Evolutionary conservation across 129 eudicot species (phyloP), one percentile per base, ranked within the genome.

Genomic region (Lactuca sativa): DNA sequence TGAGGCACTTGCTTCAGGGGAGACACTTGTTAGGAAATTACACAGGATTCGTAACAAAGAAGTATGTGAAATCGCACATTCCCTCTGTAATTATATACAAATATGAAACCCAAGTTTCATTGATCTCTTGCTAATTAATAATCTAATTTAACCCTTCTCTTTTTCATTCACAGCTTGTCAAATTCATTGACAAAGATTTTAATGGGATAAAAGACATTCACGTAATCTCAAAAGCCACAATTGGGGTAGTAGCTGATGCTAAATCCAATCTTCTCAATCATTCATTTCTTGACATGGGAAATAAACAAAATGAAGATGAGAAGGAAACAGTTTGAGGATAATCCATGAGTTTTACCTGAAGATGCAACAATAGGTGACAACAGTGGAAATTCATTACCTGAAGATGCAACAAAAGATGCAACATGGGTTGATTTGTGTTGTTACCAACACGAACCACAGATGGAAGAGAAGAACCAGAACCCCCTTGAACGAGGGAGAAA

Each of bases 311-410:
- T 21, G 21, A 21, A 21, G 21, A 21, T 21, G 21, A 21, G 21
- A 21, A 21, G 21, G 21, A 86, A 90, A 81, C 87, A 82, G 80
- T 86, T 85, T 81, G 92, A 93, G 80, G 97, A 95, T 78, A 90
- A 82, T 66, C 86, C 85, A 25, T 93, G 96, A 14, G 93, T 86
- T 80, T 71, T 95, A 67, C 97, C 97, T 10, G 95, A 95, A 34
- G 99, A 90, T 67, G 99, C 99, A 32, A 95, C 93, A 37, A 95
- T 87, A 82, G 91, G 83, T 63, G 97, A 83, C 56, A 69, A 51
- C 21, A 21, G 1, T 21, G 21, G 21, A 21, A 21, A 21, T 21
- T 21, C 21, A 21, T 21, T 21, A 21, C 21, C 21, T 21, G 21
- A 21, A 21, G 21, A 21, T 1, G 21, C 21, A n/a, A n/a, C n/a